Evolutionary conservation across 495 filamentous ascomycete species (phyloP).

Genomic region (Penicillium parvum): DNA sequence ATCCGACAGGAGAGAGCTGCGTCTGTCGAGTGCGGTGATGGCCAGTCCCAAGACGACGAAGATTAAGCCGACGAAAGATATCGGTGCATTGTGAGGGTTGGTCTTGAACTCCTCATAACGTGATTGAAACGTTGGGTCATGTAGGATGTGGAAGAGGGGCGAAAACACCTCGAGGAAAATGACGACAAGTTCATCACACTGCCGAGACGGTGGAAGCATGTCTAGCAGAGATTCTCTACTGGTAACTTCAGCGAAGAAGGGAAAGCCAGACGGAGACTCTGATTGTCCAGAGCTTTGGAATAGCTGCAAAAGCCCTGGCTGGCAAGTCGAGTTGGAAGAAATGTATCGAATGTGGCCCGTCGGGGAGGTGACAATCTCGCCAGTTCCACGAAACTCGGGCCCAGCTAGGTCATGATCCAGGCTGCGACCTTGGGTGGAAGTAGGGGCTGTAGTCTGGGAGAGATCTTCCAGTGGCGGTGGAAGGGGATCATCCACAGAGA

Average conservation of each 20-base stretch:
- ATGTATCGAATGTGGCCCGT: conserved; percentile 2
- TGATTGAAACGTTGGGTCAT: background rate
- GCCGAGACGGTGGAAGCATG: background rate
- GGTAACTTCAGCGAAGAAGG: background rate
- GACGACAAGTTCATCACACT: conserved; percentile 2
- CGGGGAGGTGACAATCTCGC: background rate
- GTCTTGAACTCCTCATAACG: background rate
- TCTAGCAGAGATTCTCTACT: background rate
- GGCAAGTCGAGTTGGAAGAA: background rate
- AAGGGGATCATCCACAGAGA: background rate
- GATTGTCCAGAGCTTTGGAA: background rate
- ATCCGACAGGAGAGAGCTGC: background rate
- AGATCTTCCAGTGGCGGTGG: no score
- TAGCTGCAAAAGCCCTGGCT: background rate
- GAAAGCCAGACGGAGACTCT: background rate
- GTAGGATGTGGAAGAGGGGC: conserved; percentile 3
- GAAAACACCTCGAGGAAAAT: conserved; percentile 2
- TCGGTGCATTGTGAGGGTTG: background rate
- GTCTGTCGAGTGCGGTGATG: background rate
- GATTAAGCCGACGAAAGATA: background rate
- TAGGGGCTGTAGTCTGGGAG: no score
- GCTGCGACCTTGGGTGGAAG: background rate
- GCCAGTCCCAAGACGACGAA: conserved; percentile 1
- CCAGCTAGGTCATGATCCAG: background rate
- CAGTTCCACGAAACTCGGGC: background rate